Percentiles rank a stretch among this genome's conserved stretches.
Evolutionary conservation across 2,329 filamentous ascomycete genomes (phyloP).

Genomic region (Aureobasidium mangrovei): DNA sequence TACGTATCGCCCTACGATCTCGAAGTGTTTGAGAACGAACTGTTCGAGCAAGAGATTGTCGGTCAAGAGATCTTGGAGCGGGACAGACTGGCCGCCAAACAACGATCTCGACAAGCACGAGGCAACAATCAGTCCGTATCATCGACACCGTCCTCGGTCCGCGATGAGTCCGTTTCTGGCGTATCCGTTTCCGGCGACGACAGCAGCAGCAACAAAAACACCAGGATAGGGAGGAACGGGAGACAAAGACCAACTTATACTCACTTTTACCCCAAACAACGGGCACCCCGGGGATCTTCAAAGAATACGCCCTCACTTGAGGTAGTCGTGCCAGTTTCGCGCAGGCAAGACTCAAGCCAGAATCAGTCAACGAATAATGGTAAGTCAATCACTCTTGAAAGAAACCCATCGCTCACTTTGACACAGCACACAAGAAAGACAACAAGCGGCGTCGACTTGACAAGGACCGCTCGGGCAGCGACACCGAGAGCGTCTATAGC

Average conservation of each 20-base stretch:
- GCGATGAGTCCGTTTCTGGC: not conserved
- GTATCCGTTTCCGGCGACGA: not conserved
- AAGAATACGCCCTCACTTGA: not conserved
- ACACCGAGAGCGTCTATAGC: not conserved
- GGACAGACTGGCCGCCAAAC: not conserved
- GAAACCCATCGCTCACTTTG: not conserved
- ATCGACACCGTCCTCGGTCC: not conserved
- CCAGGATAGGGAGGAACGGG: conserved; percentile 16
- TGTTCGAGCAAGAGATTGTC: conserved; percentile 21
- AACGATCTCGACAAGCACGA: not conserved
- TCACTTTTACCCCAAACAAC: conserved; percentile 16
- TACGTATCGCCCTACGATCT: conserved; percentile 28
- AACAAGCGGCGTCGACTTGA: not conserved
- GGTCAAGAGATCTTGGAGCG: conserved; percentile 12
- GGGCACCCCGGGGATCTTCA: conserved; percentile 1
- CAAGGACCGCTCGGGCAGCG: not conserved
- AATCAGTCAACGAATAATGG: not conserved
- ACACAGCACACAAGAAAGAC: not conserved
- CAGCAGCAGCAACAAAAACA: not conserved
- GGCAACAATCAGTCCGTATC: not conserved
- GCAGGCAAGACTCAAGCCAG: not conserved
- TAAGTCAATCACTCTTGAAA: not conserved
- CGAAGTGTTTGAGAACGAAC: conserved; percentile 26
- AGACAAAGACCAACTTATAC: conserved; percentile 27
- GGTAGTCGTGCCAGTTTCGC: not conserved